These are phyloP conservation scores for Malassezia psittaci DNA, from an alignment of 1,284 basidiomycete genomes.

Conservation along the genomic window DNA sequence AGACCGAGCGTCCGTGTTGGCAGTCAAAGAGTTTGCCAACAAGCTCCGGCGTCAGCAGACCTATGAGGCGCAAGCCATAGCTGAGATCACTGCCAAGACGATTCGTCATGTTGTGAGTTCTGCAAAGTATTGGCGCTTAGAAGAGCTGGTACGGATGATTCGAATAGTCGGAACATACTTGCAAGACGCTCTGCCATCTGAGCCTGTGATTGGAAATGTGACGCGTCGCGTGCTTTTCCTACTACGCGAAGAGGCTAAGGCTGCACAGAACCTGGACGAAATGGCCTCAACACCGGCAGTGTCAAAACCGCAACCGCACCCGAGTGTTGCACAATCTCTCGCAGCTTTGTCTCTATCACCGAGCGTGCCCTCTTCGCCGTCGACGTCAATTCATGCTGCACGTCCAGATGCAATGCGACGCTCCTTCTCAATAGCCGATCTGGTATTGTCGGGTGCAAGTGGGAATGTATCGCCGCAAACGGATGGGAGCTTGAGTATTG, in stretches of 20 bases:
- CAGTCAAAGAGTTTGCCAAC: slow-evolving; percentile 27
- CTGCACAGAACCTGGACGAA: slow-evolving; percentile 21
- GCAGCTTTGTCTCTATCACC: slow-evolving; percentile 20
- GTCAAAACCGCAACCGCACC: slow-evolving; percentile 5
- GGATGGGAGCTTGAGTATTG: neutral
- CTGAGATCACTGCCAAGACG: slow-evolving; percentile 76
- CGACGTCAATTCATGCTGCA: slow-evolving; percentile 14
- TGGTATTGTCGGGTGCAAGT: slow-evolving; percentile 18
- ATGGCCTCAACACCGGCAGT: neutral
- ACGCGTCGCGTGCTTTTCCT: slow-evolving; percentile 81
- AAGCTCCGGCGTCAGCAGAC: slow-evolving; percentile 27
- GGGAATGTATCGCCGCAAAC: neutral
- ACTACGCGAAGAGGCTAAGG: slow-evolving; percentile 67
- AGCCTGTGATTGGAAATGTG: slow-evolving; percentile 87
- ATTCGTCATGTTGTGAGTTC: slow-evolving; percentile 78
- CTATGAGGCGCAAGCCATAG: slow-evolving; percentile 52
- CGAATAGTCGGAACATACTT: slow-evolving; percentile 67
- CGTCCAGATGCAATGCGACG: slow-evolving; percentile 1
- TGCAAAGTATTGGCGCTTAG: slow-evolving; percentile 73
- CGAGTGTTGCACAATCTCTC: slow-evolving; percentile 22
- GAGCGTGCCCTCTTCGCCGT: slow-evolving; percentile 15
- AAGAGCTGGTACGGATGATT: slow-evolving; percentile 72
- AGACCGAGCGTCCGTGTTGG: slow-evolving; percentile 24
- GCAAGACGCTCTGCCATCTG: slow-evolving; percentile 72
- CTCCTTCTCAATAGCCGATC: slow-evolving; percentile 39